Percentiles rank a stretch among this genome's conserved stretches.
Conservation (phyloP, 495 filamentous ascomycete genomes). For the Amniculicola lignicola region DNA sequence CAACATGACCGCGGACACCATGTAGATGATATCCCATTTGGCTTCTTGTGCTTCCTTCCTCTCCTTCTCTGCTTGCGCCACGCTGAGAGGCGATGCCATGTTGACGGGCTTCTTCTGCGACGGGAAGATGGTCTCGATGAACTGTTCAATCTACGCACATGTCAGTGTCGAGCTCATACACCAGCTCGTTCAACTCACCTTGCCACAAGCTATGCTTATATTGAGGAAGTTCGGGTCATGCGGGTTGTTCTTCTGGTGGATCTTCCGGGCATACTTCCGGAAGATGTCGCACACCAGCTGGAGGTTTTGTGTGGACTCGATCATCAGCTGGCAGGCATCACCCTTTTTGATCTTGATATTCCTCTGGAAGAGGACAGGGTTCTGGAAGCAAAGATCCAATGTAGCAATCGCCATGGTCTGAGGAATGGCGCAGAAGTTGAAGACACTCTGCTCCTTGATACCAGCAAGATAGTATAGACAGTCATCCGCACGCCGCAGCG, state of each 20-base stretch:
- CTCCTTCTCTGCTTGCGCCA: constrained; percentile 48
- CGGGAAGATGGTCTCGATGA: constrained; percentile 93
- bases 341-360: constrained; percentile 98
- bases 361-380: constrained; percentile 78
- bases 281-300: constrained; percentile 75
- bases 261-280: constrained; percentile 68
- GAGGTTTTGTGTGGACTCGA: constrained; percentile 86
- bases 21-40: constrained; percentile 59
- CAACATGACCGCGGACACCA: constrained; percentile 58
- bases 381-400: constrained; percentile 85
- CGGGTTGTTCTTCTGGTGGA: constrained; percentile 92
- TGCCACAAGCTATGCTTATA: constrained; percentile 86
- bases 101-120: constrained; percentile 52
- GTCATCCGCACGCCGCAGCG: constrained; percentile 82
- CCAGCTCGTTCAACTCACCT: constrained; percentile 57
- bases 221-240: constrained; percentile 90
- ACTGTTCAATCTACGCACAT: constrained; percentile 80
- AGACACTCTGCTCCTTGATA: constrained; percentile 94
- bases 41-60: constrained; percentile 51
- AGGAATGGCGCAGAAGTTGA: constrained; percentile 99
- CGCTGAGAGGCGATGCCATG: constrained; percentile 41
- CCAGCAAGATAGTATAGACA: constrained; percentile 97
- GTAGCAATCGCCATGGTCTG: constrained; percentile 98
- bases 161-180: constrained; percentile 15
- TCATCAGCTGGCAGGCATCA: constrained; percentile 86